phyloP scores from a whole-genome alignment of 2,329 filamentous ascomycete genomes.

The Pseudogymnoascus pannorum region DNA sequence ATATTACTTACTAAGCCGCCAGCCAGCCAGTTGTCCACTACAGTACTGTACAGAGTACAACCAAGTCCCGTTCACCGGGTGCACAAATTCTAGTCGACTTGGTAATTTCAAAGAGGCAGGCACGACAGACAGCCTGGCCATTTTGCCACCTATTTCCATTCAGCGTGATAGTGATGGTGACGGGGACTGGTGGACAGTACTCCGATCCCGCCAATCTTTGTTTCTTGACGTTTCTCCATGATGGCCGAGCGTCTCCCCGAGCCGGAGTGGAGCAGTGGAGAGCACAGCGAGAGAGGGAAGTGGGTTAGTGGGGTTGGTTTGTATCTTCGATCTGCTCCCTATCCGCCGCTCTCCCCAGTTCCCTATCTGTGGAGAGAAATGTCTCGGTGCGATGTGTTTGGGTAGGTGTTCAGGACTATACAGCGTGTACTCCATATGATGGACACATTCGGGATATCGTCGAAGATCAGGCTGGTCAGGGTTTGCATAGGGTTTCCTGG shows the following conservation, averaged over 20 bases:
- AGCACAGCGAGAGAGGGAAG: neutral
- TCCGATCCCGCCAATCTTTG: neutral
- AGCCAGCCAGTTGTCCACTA: no score
- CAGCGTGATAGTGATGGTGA: neutral
- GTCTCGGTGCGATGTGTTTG: conserved; percentile 5
- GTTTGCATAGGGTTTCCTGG: neutral
- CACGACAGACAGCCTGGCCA: neutral
- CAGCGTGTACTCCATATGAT: neutral
- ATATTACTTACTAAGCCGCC: neutral
- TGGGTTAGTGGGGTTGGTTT: conserved; percentile 2
- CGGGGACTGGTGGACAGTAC: neutral
- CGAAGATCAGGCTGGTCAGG: neutral
- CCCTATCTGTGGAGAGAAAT: neutral
- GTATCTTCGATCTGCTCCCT: neutral
- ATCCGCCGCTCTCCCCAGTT: neutral
- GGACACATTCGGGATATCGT: neutral
- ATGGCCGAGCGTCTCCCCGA: conserved; percentile 3
- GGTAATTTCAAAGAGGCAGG: neutral
- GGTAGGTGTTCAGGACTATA: neutral
- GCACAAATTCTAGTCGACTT: neutral
- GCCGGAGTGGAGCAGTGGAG: neutral
- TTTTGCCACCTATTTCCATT: neutral
- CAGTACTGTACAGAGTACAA: no score
- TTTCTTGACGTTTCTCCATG: neutral
- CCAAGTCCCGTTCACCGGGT: no score